These are phyloP conservation scores for Cladorrhinum sp. DNA, from an alignment of 2,329 filamentous ascomycete genomes.

Conservation along the genomic window DNA sequence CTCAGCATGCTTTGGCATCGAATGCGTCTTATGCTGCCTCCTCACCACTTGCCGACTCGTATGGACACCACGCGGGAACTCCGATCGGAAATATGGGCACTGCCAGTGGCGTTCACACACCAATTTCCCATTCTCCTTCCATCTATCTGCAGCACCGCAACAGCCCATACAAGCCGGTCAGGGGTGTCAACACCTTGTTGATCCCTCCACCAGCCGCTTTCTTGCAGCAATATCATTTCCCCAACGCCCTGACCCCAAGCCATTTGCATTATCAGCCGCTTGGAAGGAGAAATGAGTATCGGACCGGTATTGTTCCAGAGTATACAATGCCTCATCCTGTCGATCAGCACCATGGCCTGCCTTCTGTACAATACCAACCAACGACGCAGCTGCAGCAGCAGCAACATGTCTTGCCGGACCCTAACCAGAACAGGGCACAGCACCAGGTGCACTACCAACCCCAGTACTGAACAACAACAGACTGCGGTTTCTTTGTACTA, in stretches of 20 bases:
- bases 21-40: conserved; percentile 57
- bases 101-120: conserved; percentile 49
- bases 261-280: conserved; percentile 83
- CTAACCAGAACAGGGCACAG: conserved; percentile 1
- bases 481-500: conserved; percentile 1
- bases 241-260: conserved; percentile 50
- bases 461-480: conserved; percentile 6
- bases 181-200: conserved; percentile 84
- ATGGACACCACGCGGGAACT: conserved; percentile 43
- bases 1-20: conserved; percentile 41
- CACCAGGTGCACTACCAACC: conserved; percentile 9
- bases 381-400: neutral
- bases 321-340: conserved; percentile 35
- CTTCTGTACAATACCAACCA: neutral
- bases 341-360: conserved; percentile 9
- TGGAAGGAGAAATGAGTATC: conserved; percentile 64
- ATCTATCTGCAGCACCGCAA: conserved; percentile 83
- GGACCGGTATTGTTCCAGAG: conserved; percentile 68
- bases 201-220: conserved; percentile 81
- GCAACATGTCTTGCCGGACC: conserved; percentile 13
- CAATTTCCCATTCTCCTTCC: conserved; percentile 77
- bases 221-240: conserved; percentile 68
- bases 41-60: conserved; percentile 66
- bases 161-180: conserved; percentile 89
- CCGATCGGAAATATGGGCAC: conserved; percentile 22